Evolutionary conservation across 2,329 filamentous ascomycete species (phyloP).

Genomic region (Parafenestella ontariensis): DNA sequence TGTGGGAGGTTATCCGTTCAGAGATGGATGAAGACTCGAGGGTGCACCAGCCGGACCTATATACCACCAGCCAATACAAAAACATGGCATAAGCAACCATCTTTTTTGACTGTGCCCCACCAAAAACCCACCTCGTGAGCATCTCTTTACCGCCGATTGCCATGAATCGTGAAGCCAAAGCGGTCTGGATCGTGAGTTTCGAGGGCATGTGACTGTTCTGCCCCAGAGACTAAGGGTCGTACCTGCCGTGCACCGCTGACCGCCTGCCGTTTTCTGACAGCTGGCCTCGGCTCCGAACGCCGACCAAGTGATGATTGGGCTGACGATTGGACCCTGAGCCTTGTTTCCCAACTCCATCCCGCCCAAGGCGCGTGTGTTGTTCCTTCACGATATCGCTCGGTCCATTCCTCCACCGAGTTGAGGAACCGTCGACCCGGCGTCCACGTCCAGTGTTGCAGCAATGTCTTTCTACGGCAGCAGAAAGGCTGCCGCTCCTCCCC

Average conservation of each 20-base stretch:
- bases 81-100: constrained; percentile 23
- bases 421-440: constrained; percentile 1
- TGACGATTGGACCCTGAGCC: constrained; percentile 30
- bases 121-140: constrained; percentile 22
- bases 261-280: constrained; percentile 31
- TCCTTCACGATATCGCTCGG: constrained; percentile 12
- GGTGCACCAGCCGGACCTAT: constrained; percentile 12
- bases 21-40: neutral
- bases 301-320: constrained; percentile 7
- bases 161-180: constrained; percentile 23
- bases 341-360: constrained; percentile 9
- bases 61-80: constrained; percentile 22
- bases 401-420: constrained; percentile 9
- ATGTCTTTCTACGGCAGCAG: constrained; percentile 36
- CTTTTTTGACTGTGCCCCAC: constrained; percentile 19
- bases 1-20: neutral
- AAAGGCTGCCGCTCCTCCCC: constrained; percentile 55
- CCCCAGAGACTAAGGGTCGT: constrained; percentile 12
- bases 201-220: constrained; percentile 35
- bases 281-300: constrained; percentile 1
- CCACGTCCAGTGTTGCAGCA: constrained; percentile 5
- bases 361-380: constrained; percentile 5
- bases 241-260: constrained; percentile 23
- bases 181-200: constrained; percentile 38
- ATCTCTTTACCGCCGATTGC: constrained; percentile 15